Base-by-base conservation (phyloP, 2,329 filamentous ascomycete genomes). In the Ploettnerulaceae sp. region DNA sequence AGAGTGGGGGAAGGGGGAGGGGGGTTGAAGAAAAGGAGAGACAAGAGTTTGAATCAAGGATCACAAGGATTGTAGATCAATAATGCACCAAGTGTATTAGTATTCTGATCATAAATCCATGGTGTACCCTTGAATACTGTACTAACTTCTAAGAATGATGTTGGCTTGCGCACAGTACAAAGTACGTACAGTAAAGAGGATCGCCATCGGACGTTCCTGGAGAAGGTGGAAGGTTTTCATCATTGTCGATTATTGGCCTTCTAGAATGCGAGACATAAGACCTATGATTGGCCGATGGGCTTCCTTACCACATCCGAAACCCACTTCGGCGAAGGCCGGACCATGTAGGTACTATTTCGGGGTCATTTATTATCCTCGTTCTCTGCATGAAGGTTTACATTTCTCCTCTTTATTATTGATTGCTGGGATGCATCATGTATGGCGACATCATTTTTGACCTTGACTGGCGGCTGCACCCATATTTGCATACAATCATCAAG, bases 1-100 rank as follows among this genome's bases (percentile, higher is more conserved):
- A 35, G 39, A n/a, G n/a, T n/a, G n/a, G n/a, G n/a, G n/a, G 29
- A 31, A 47, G 43, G 40, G 47, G 45, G 28, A 47, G 42, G 36
- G 43, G 42, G 28, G 25, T 12, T 44, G 45, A 12, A 22, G 38
- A 42, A 33, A 31, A 25, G 22, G 47, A 47, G 14, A 31, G 24
- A 41, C 17, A n/a, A 36, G 36, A 45, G 7, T 40, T 18, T 14
- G 28, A 40, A 26, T 24, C 28, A 7, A 26, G 29, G 18, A 7
- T 17, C 25, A 17, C 3, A n/a, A 14, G 22, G 25, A n/a, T 40
- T 12, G 17, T n/a, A n/a, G n/a, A n/a, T n/a, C n/a, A n/a, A n/a
- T n/a, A 29, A 17, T 39, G 28, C 24, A 28, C 9, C 9, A 11
- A 25, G 14, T 14, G 34, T 20, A 38, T 38, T 17, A 12, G 24